Evolutionary conservation across 139 green algal genomes (phyloP).

Genomic region (Ettlia oleoabundans): DNA sequence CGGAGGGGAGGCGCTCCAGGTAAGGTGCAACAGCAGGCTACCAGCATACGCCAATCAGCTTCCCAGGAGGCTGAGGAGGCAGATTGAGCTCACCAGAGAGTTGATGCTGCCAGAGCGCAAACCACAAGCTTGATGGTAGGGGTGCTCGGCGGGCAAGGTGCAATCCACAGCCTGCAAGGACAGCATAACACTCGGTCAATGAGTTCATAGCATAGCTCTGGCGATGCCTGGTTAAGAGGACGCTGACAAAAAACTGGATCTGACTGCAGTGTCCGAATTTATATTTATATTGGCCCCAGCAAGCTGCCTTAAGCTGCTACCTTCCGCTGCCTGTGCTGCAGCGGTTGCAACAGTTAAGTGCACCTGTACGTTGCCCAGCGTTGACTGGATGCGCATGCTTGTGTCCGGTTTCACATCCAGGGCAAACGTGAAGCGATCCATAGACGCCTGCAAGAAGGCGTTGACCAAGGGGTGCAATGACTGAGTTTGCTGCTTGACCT

Average conservation of each 20-base stretch:
- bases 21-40: no score
- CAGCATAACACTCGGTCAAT: background rate
- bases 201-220: background rate
- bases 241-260: no score
- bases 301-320: no score
- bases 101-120: conserved; percentile 55
- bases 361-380: conserved; percentile 77
- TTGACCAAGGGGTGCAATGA: background rate
- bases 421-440: conserved; percentile 66
- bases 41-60: background rate
- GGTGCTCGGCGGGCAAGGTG: conserved; percentile 57
- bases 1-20: no score
- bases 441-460: conserved; percentile 32
- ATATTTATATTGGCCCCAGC: no score
- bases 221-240: no score
- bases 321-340: no score
- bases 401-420: conserved; percentile 51
- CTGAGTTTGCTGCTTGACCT: no score
- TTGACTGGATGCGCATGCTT: conserved; percentile 43
- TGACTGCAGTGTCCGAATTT: no score
- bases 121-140: conserved; percentile 57
- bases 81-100: conserved; percentile 69
- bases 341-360: no score
- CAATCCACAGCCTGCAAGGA: conserved; percentile 53
- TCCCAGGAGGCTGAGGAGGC: background rate